Evolutionary conservation across 2,329 filamentous ascomycete genomes (phyloP).

Genomic region (Falciphora oryzae): DNA sequence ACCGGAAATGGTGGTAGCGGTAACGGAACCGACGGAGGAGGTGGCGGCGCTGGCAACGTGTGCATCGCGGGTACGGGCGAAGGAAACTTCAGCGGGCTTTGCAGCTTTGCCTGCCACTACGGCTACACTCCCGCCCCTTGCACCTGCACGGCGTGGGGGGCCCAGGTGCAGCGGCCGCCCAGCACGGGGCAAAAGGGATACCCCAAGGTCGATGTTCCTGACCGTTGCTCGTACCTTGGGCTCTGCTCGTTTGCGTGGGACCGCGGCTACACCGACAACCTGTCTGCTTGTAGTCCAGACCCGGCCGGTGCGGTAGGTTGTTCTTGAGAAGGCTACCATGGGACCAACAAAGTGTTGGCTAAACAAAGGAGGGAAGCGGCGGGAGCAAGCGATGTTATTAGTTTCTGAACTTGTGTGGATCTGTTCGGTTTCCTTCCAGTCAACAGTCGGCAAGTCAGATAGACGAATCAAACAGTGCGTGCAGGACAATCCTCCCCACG

Average conservation of each 20-base stretch:
- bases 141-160: constrained; percentile 15
- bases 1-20: too few species aligned
- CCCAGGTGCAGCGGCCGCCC: constrained; percentile 5
- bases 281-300: background rate
- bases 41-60: too few species aligned
- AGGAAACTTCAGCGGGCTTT: constrained; percentile 16
- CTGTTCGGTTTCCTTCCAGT: too few species aligned
- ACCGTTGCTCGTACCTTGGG: background rate
- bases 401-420: too few species aligned
- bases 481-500: too few species aligned
- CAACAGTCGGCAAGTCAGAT: too few species aligned
- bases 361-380: too few species aligned
- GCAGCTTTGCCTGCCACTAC: constrained; percentile 16
- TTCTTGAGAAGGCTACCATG: too few species aligned
- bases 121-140: constrained; percentile 17
- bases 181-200: background rate
- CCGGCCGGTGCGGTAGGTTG: background rate
- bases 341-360: too few species aligned
- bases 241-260: background rate
- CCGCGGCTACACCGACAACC: background rate
- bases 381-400: too few species aligned
- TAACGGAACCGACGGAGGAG: too few species aligned
- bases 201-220: background rate
- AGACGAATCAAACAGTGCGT: too few species aligned
- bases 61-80: constrained; percentile 16